phyloP scores from a whole-genome alignment of 495 filamentous ascomycete genomes.

The Paragyromitra xinjiangensis region DNA sequence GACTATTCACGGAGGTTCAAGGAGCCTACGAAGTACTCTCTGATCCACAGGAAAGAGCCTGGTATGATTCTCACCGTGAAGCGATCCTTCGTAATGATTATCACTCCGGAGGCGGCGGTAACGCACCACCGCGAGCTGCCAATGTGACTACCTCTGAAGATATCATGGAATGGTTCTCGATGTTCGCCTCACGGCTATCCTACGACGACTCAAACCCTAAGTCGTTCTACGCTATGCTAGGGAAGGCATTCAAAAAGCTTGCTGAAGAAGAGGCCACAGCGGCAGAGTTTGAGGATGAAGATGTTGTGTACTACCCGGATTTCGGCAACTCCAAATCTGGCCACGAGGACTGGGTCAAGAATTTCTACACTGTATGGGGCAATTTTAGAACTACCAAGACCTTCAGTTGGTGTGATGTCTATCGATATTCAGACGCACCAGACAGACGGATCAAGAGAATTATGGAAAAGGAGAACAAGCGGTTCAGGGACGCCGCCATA shows the following conservation, averaged over 20 bases:
- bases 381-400: constrained; percentile 83
- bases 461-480: constrained; percentile 96
- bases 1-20: constrained; percentile 88
- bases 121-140: constrained; percentile 16
- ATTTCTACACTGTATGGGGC: constrained; percentile 84
- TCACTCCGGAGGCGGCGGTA: constrained; percentile 35
- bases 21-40: constrained; percentile 93
- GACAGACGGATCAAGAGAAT: constrained; percentile 82
- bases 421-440: constrained; percentile 81
- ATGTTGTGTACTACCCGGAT: constrained; percentile 72
- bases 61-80: constrained; percentile 95
- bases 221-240: constrained; percentile 84
- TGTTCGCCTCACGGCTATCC: constrained; percentile 65
- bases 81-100: constrained; percentile 74
- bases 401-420: constrained; percentile 88
- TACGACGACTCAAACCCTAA: constrained; percentile 78
- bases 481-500: constrained; percentile 79
- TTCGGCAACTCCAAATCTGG: constrained; percentile 69
- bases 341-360: constrained; percentile 75
- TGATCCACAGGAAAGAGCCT: constrained; percentile 92
- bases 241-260: constrained; percentile 77
- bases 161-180: constrained; percentile 55
- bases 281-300: constrained; percentile 70
- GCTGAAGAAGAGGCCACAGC: constrained; percentile 81
- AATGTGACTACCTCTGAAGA: constrained; percentile 62